Evolutionary conservation across 805 yeast genomes (phyloP).

Genomic region (Suhomyces emberorum): DNA sequence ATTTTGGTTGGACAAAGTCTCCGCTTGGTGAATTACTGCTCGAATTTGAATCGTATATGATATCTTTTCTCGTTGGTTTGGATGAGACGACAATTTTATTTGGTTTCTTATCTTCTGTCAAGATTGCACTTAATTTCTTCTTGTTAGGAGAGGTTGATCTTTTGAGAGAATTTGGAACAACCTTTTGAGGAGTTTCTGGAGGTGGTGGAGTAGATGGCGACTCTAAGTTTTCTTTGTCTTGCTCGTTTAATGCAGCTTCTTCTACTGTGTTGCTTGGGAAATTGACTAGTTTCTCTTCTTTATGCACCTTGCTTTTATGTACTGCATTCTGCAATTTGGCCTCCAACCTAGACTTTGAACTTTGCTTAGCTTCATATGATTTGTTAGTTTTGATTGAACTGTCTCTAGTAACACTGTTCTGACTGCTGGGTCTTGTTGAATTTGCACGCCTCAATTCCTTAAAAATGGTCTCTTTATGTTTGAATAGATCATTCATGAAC

Average conservation of each 20-base stretch:
- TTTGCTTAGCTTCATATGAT: too few species aligned
- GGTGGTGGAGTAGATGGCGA: constrained; percentile 10
- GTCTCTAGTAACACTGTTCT: constrained; percentile 4
- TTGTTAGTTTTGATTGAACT: neutral
- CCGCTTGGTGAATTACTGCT: constrained; percentile 10
- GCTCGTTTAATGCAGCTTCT: neutral
- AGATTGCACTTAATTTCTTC: constrained; percentile 23
- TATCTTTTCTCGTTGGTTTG: constrained; percentile 24
- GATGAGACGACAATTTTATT: constrained; percentile 21
- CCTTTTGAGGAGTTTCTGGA: constrained; percentile 11
- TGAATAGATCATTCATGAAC: constrained; percentile 60
- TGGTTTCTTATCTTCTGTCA: constrained; percentile 11
- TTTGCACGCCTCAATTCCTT: constrained; percentile 50
- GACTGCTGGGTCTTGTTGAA: constrained; percentile 15
- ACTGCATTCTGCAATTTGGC: constrained; percentile 26
- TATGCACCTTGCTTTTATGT: constrained; percentile 12
- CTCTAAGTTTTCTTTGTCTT: neutral
- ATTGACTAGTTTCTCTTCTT: neutral
- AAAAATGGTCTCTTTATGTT: constrained; percentile 60
- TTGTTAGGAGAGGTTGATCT: constrained; percentile 41
- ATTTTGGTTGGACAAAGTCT: constrained; percentile 28
- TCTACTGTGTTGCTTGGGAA: too few species aligned
- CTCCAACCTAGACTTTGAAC: constrained; percentile 27
- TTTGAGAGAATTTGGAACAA: constrained; percentile 19
- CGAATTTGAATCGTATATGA: constrained; percentile 15